These are phyloP conservation scores for Solanum corneliomulleri DNA, from an alignment of 257 asterid genomes.

Conservation along the genomic window DNA sequence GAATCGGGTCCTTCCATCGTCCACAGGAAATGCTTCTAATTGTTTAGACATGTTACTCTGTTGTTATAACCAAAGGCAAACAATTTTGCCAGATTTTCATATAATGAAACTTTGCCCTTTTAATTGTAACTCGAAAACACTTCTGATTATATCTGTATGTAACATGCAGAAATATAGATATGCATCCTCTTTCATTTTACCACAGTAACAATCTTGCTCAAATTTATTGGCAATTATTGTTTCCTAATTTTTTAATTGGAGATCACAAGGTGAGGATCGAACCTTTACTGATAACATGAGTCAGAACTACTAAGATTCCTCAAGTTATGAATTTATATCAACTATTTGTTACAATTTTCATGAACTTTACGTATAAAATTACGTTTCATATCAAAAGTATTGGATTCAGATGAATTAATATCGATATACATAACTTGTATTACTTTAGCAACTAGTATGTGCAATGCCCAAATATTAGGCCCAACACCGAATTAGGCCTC, in stretches of 20 bases:
- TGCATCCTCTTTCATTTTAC: neutral
- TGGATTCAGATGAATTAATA: too few species aligned
- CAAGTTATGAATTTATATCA: neutral
- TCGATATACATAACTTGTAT: neutral
- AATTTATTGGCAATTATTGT: neutral
- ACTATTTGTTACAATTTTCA: too few species aligned
- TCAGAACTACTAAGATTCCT: too few species aligned
- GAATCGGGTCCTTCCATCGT: slow-evolving; percentile 3
- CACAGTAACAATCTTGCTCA: neutral
- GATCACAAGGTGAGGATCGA: neutral
- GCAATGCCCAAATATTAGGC: neutral
- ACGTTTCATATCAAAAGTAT: too few species aligned
- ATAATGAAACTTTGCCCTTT: neutral
- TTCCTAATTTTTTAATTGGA: neutral
- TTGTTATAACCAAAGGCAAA: neutral
- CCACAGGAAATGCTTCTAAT: slow-evolving; percentile 4
- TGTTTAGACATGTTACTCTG: neutral
- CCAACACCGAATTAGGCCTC: neutral
- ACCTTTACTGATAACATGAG: neutral
- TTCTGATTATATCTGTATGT: neutral
- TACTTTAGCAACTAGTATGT: neutral
- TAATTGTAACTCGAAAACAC: neutral
- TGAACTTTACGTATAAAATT: too few species aligned
- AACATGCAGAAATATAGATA: neutral
- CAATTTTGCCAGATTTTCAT: neutral